phyloP scores from a whole-genome alignment of 345 rosid species.

The Clausena lansium region DNA sequence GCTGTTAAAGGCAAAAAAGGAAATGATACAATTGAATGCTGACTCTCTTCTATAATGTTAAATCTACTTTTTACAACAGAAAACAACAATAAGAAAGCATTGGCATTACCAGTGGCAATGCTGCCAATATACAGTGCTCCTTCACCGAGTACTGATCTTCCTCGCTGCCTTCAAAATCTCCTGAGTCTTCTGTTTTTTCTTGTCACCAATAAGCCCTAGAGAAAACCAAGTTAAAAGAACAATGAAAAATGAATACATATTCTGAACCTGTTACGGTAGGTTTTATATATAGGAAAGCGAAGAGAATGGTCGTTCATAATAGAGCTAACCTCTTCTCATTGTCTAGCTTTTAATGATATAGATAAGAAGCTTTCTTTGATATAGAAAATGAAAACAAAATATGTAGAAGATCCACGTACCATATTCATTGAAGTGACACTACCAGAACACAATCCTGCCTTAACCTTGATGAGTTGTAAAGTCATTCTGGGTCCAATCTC shows the following conservation, averaged over 20 bases:
- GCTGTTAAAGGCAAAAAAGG: too few species aligned
- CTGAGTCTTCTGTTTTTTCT: too few species aligned
- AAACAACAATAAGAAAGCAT: neutral
- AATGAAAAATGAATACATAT: too few species aligned
- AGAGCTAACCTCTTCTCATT: neutral
- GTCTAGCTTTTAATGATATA: neutral
- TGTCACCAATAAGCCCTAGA: too few species aligned
- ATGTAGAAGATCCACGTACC: slow-evolving; percentile 34
- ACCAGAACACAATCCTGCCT: slow-evolving; percentile 86
- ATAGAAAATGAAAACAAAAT: neutral
- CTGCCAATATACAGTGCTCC: neutral
- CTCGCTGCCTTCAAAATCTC: too few species aligned
- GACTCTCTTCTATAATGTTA: neutral
- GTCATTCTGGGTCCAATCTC: too few species aligned
- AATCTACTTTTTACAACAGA: neutral
- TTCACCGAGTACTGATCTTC: neutral
- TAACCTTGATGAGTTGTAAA: too few species aligned
- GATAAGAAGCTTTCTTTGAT: neutral
- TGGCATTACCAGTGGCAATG: neutral
- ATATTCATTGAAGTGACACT: slow-evolving; percentile 63
- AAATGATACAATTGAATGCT: too few species aligned
- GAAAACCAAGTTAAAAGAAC: too few species aligned
- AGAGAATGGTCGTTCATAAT: neutral
- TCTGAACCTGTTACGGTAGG: too few species aligned
- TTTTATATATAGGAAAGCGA: too few species aligned